phyloP scores from a whole-genome alignment of 2,329 filamentous ascomycete genomes.

The Aspergillus pseudotamarii region DNA sequence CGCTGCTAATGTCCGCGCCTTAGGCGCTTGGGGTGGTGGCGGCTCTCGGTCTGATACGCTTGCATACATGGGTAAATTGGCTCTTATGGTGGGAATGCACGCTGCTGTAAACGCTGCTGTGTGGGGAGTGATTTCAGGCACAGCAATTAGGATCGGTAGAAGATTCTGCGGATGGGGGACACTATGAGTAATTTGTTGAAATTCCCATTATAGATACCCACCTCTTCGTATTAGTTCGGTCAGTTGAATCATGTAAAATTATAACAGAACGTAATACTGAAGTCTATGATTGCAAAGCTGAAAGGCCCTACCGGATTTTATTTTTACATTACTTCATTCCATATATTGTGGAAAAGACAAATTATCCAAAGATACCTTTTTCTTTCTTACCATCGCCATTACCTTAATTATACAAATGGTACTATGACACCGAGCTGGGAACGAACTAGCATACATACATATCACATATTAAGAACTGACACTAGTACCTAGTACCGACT shows the following conservation, averaged over 20 bases:
- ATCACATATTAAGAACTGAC: background rate
- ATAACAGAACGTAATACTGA: background rate
- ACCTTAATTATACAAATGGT: constrained; percentile 17
- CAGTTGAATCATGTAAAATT: background rate
- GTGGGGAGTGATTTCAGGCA: constrained; percentile 41
- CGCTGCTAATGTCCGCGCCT: constrained; percentile 31
- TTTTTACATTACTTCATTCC: background rate
- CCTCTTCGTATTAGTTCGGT: background rate
- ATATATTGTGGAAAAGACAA: background rate
- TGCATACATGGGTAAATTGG: constrained; percentile 40
- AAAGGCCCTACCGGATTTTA: background rate
- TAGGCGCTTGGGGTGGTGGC: constrained; percentile 41
- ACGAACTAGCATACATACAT: background rate
- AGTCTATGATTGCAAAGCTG: background rate
- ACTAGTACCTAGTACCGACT: background rate
- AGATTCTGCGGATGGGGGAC: constrained; percentile 45
- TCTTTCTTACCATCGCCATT: constrained; percentile 9
- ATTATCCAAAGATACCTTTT: background rate
- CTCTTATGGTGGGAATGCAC: constrained; percentile 41
- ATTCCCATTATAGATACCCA: background rate
- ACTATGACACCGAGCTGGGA: background rate
- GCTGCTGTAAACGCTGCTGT: constrained; percentile 39
- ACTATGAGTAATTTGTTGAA: constrained; percentile 18
- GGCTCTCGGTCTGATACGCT: constrained; percentile 32
- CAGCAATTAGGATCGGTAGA: constrained; percentile 43